Base-by-base conservation (phyloP, 2,329 filamentous ascomycete species). In the Phialophora tarda region DNA sequence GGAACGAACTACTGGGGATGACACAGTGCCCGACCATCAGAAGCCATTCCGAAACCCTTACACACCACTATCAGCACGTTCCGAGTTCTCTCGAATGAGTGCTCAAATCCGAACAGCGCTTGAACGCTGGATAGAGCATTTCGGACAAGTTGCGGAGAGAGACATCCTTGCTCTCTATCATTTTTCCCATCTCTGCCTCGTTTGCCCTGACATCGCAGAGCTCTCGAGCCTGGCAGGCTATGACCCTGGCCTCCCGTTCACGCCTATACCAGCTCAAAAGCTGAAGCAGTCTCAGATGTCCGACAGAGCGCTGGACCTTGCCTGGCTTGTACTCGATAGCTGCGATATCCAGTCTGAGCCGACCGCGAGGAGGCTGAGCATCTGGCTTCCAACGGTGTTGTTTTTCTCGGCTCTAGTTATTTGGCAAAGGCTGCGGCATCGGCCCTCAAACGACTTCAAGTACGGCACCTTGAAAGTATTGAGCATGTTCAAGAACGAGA, bases 261-360 rank as follows among this genome's bases (percentile, higher is more conserved):
- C 24, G 26, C 24, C 50, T 11, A 28, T 28, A 28, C 21, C 17
- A 14, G 23, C 50, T 11, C 8, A 6, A 23, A 24, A 53, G 14
- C 7, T 14, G 21, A 53, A 24, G 26, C 50, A 48, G 24, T 54
- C 11, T 53, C 38, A 58, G 10, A 58, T 58, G 17, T 38, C 57
- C n/a, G 63, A 65, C 58, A 61, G 62, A 57, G 63, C 63, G 17
- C 51, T 65, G 21, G 57, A 61, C 28, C 51, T 61, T 53, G 63
- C 63, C 3, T 65, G 63, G 63, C 41, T 65, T 21, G 58, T 65
- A 34, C 58, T 65, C 28, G 63, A 65, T 12, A 23, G 54, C 11
- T 61, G 50, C 54, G 58, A 65, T 38, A 41, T 28, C 6, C 41
- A 28, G 14, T 56, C 50, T 17, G 24, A 61, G 32, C n/a, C 30